phyloP scores from a whole-genome alignment of 2,329 filamentous ascomycete species.

The Trichoderma pleuroti region DNA sequence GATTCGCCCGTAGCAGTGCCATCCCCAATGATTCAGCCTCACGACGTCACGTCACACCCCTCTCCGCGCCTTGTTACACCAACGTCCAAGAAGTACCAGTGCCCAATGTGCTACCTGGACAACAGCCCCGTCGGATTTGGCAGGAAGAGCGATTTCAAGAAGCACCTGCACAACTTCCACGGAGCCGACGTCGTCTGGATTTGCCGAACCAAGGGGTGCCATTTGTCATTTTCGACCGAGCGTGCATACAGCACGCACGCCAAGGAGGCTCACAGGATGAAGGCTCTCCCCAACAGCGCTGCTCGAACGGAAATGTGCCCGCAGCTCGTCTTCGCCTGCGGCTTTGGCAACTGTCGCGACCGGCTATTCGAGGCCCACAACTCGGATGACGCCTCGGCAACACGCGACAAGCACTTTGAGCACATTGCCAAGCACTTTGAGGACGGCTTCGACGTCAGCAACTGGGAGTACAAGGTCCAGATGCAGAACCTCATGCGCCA shows the following conservation, averaged over 20 bases:
- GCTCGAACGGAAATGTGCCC: constrained; percentile 41
- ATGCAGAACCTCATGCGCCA: constrained; percentile 45
- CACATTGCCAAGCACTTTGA: constrained; percentile 47
- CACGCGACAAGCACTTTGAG: constrained; percentile 45
- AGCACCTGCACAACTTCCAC: constrained; percentile 48
- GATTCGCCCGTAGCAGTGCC: constrained; percentile 38
- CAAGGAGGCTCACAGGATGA: constrained; percentile 42
- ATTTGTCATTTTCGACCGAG: constrained; percentile 44
- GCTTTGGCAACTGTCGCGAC: constrained; percentile 42
- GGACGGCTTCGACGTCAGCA: constrained; percentile 39
- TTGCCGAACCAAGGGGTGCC: constrained; percentile 41
- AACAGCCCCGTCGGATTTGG: constrained; percentile 45
- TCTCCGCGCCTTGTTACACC: constrained; percentile 37
- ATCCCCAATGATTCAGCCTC: constrained; percentile 33
- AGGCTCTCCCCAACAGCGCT: constrained; percentile 39
- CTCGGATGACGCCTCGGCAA: constrained; percentile 35
- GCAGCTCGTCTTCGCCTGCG: constrained; percentile 44
- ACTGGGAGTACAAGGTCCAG: constrained; percentile 44
- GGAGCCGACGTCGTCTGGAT: constrained; percentile 42
- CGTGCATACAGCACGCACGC: constrained; percentile 44
- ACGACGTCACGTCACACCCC: constrained; percentile 35
- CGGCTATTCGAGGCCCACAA: constrained; percentile 40
- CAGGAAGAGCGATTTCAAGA: constrained; percentile 47
- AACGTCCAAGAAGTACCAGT: constrained; percentile 43
- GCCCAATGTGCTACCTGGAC: constrained; percentile 45